Evolutionary conservation across 1,284 basidiomycete species (phyloP), one percentile per base, ranked within the genome.

Genomic region (Amylostereum areolatum): DNA sequence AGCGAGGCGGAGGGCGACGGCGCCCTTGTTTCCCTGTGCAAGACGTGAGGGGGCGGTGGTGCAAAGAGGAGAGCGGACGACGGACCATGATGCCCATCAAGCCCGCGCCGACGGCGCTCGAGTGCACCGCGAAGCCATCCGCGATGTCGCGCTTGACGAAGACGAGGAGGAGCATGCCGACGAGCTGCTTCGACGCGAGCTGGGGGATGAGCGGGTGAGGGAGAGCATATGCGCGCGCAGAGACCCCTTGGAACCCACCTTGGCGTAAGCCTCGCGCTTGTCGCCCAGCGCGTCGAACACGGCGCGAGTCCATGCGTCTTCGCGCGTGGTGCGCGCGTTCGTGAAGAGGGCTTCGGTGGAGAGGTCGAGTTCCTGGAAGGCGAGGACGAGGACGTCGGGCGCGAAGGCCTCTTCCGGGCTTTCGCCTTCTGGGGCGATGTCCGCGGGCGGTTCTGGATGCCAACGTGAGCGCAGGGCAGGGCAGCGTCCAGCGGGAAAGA

Each of bases 301-400:
- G 3, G 85, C 82, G 12, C 67, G 59, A 41, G 70, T 71, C 87
- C 87, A 90, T 0, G 81, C 75, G 36, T 87, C 84, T 59, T 88
- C 87, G 54, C 77, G 75, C 5, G 68, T 56, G 0, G 79, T 79
- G 39, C 75, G 78, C 0, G 78, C 74, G 1, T 80, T 72, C 53
- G 87, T 87, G 0, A 90, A 60, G 47, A 89, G 66, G 6, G 87
- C 85, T 62, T 86, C 85, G 0, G 86, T 72, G 0, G 86, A 89
- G 1, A 82, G 69, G 61, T 90, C 87, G 2, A 89, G 66, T 59
- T 90, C 87, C 63, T 90, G 87, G 55, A 90, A 88, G 1, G 77
- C 85, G 4, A 89, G 62, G 9, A 85, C 80, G 27, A 88, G 61
- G 9, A 90, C 54, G 60, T 90, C 87, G 12, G 83, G 80, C 53